Percentiles rank a stretch among this genome's conserved stretches.
These are phyloP conservation scores for Trametes maxima DNA, from an alignment of 768 basidiomycete genomes.

Conservation along the genomic window DNA sequence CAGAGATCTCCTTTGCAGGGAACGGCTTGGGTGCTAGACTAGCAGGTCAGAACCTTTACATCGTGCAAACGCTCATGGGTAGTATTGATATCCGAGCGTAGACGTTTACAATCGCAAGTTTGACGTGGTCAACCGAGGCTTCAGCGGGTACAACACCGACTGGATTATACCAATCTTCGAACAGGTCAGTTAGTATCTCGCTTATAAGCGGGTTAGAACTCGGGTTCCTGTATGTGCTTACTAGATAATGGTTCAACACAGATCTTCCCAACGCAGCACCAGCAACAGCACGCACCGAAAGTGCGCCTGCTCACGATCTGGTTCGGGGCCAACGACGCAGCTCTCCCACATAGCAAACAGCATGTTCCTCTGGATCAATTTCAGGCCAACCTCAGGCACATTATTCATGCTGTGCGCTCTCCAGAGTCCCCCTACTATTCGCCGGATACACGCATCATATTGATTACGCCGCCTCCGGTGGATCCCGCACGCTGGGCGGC, in stretches of 20 bases:
- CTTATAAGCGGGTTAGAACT: neutral
- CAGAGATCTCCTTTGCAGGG: conserved; percentile 63
- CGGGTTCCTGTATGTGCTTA: neutral
- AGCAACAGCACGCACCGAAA: conserved; percentile 52
- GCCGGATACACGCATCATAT: conserved; percentile 72
- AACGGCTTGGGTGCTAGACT: conserved; percentile 70
- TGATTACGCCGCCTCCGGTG: conserved; percentile 88
- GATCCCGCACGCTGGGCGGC: conserved; percentile 59
- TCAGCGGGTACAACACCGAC: conserved; percentile 83
- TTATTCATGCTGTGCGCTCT: conserved; percentile 64
- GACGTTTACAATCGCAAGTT: conserved; percentile 79
- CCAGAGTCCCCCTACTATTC: conserved; percentile 67
- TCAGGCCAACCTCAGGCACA: conserved; percentile 59
- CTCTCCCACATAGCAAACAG: conserved; percentile 64
- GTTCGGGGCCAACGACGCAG: conserved; percentile 91
- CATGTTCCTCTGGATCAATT: conserved; percentile 75
- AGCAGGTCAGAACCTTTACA: conserved; percentile 48
- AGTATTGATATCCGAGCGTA: conserved; percentile 31
- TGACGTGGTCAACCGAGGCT: conserved; percentile 86
- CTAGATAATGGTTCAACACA: conserved; percentile 28
- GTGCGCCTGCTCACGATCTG: conserved; percentile 79
- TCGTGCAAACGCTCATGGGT: neutral
- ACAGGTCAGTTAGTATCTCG: conserved; percentile 47
- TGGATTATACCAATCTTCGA: conserved; percentile 84
- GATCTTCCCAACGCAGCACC: conserved; percentile 59